Evolutionary conservation across 257 asterid genomes (phyloP), one percentile per base, ranked within the genome.

Genomic region (Solanum chilense): DNA sequence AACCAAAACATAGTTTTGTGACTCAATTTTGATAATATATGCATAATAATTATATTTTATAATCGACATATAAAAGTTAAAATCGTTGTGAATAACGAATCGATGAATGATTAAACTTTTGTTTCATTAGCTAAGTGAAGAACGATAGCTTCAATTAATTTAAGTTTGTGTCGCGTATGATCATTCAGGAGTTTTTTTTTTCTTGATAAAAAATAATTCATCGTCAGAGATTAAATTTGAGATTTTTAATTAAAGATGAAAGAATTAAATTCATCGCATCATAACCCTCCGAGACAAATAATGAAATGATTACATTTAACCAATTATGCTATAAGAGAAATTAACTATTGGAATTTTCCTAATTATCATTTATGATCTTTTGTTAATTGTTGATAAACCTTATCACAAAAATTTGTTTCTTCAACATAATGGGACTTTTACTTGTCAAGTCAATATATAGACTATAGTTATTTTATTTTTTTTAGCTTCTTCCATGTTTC

Each of bases 211-310:
- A 66, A 66, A 25, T 25, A 12, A 4, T 3, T 66, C 0, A 66
- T 6, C 4, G 6, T 25, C 20, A 12, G 0, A 1, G 1, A 7
- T 66, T 13, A 12, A 25, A 3, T 12, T 25, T 0, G 5, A 27
- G 5, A 66, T 4, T 5, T 5, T 60, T 23, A 9, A 60, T 60
- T 60, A 60, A 10, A 60, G 13, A 0, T 23, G 3, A 62, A 62
- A 23, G 29, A 62, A 62, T 62, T 2, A 64, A 27, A 68, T 68
- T 29, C 5, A 68, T 68, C 23, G 2, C 5, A 68, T 68, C 21
- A 14, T 14, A 27, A 68, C 1, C 21, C 1, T 68, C 2, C 20
- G 4, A 3, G 20, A 1, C 12, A 25, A 66, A 12, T 5, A 12
- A 25, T 25, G 73, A 25, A 25, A 66, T 44, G 3, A 45, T 45